These are phyloP conservation scores for Teunomyces funiuensis DNA, from an alignment of 805 yeast species.

Conservation along the genomic window DNA sequence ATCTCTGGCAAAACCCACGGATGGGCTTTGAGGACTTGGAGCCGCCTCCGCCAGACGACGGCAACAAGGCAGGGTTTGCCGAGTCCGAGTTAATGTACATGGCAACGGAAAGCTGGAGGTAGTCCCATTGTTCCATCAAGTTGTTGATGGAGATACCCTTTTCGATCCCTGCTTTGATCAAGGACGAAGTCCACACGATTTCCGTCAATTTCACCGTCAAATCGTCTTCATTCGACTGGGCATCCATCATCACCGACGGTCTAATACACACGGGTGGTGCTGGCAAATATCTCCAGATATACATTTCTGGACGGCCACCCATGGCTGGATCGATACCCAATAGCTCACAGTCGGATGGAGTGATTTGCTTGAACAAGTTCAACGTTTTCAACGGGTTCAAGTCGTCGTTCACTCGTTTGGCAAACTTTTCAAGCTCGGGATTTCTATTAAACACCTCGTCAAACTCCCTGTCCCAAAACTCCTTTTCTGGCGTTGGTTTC, in stretches of 20 bases:
- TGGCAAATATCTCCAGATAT: slow-evolving; percentile 94
- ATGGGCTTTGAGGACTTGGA: slow-evolving; percentile 70
- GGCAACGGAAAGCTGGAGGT: slow-evolving; percentile 90
- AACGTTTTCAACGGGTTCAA: slow-evolving; percentile 88
- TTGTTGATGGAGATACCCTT: slow-evolving; percentile 92
- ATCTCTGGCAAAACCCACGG: slow-evolving; percentile 93
- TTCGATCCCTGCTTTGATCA: slow-evolving; percentile 91
- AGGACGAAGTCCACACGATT: slow-evolving; percentile 93
- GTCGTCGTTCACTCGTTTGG: slow-evolving; percentile 87
- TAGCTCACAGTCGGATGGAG: slow-evolving; percentile 87
- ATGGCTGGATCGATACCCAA: slow-evolving; percentile 85
- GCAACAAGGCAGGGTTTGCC: slow-evolving; percentile 74
- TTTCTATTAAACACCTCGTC: slow-evolving; percentile 67
- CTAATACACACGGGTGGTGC: slow-evolving; percentile 99
- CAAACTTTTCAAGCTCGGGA: slow-evolving; percentile 87
- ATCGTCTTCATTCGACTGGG: slow-evolving; percentile 95
- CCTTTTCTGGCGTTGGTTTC: slow-evolving; percentile 79
- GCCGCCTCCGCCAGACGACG: slow-evolving; percentile 60
- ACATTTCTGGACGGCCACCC: slow-evolving; percentile 94
- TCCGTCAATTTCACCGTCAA: slow-evolving; percentile 93
- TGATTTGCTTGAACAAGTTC: slow-evolving; percentile 80
- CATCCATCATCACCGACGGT: slow-evolving; percentile 92
- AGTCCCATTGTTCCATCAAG: slow-evolving; percentile 99
- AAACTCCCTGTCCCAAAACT: slow-evolving; percentile 84
- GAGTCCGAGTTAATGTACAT: slow-evolving; percentile 97